Evolutionary conservation across 139 green algal genomes (phyloP), one percentile per base, ranked within the genome.

Genomic region (Haematococcus sp.): DNA sequence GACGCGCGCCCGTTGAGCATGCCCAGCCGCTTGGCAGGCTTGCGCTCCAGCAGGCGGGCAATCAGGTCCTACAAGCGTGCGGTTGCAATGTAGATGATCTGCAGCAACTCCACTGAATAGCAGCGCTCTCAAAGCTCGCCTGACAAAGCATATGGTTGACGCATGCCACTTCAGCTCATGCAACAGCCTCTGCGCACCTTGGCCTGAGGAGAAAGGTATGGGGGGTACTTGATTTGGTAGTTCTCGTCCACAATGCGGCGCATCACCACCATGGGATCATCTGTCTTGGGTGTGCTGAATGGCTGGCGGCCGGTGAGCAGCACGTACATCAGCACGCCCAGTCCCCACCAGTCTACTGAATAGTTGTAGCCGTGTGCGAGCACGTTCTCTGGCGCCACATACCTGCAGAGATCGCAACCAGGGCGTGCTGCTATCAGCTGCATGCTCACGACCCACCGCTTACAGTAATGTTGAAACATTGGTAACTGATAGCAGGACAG

Each of bases 191-290:
- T 49, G 40, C 40, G 40, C 25, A 87, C 88, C 83, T 93, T 92
- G 59, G 88, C 89, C 0, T 83, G 52, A 15, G 81, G 40, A 2
- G 83, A 89, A n/a, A 97, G 54, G 84, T 96, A 98, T 1, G 90
- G 89, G 25, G 94, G 94, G 81, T 93, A 97, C 79, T 92, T 89
- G 76, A 98, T 86, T 43, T 85, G 56, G 58, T 88, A 98, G 63
- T 85, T 90, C 60, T 95, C 87, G 78, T 98, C 92, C 52, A 98
- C 92, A 49, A 98, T 98, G 74, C 94, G 86, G 2, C 91, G 83
- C 94, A 98, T 98, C 33, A 98, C 90, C 56, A 93, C 90, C 94
- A 98, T 97, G 70, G 94, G 94, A 84, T 98, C 94, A 31, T 97
- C 90, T 0, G 90, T 96, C 78, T 91, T 93, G 44, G 94, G 92